A percentile compares a stretch with the other conserved stretches of the same genome.
Conservation (phyloP, 805 yeast genomes). For the Candida wancherniae region DNA sequence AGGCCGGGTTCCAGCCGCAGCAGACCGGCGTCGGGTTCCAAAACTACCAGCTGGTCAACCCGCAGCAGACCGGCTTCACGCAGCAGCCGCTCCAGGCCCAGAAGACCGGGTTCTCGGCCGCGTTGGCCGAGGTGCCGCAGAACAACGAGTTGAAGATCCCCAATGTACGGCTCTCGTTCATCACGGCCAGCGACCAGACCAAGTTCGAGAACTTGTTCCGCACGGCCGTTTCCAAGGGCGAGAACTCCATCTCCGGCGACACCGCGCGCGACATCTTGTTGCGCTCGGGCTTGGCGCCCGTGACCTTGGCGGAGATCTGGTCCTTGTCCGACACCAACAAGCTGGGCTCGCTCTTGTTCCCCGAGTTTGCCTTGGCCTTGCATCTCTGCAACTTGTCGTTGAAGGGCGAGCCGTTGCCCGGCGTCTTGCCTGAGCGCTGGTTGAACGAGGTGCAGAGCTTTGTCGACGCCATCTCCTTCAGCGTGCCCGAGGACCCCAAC, state of each 20-base stretch:
- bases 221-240: constrained; percentile 69
- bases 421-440: constrained; percentile 63
- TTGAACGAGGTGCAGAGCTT: constrained; percentile 82
- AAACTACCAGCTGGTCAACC: constrained; percentile 1
- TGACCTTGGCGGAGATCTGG: constrained; percentile 83
- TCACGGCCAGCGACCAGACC: constrained; percentile 79
- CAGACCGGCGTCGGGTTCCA: constrained; percentile 9
- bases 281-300: constrained; percentile 73
- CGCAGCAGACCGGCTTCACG: constrained; percentile 5
- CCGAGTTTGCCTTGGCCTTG: constrained; percentile 90
- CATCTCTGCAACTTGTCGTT: constrained; percentile 76
- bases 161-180: constrained; percentile 72
- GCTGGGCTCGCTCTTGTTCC: constrained; percentile 81
- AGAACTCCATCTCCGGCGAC: constrained; percentile 62
- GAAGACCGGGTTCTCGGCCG: constrained; percentile 43
- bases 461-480: constrained; percentile 82
- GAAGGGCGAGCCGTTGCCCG: constrained; percentile 76
- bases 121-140: constrained; percentile 42
- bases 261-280: constrained; percentile 75
- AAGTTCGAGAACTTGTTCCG: constrained; percentile 83
- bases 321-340: constrained; percentile 82
- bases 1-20: constrained; percentile 5
- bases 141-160: constrained; percentile 65
- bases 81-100: constrained; percentile 31
- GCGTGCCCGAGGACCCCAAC: constrained; percentile 56